These are phyloP conservation scores for Colletotrichum chlorophyti DNA, from an alignment of 2,329 filamentous ascomycete species.

Conservation along the genomic window DNA sequence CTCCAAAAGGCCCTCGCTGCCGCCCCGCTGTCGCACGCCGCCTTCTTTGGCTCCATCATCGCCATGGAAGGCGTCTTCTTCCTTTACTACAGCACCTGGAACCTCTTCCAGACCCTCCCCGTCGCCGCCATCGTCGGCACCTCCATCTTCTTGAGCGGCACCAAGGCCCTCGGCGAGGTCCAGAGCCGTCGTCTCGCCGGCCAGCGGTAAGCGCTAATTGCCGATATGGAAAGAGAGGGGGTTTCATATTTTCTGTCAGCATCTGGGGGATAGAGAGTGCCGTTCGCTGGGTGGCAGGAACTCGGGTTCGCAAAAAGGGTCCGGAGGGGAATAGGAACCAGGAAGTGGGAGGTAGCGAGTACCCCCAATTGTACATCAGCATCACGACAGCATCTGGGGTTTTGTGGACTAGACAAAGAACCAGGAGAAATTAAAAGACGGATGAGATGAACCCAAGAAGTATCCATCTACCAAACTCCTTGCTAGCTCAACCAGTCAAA, in stretches of 20 bases:
- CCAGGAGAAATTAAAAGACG: conserved; percentile 1
- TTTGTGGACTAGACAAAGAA: conserved; percentile 22
- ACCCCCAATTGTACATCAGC: conserved; percentile 23
- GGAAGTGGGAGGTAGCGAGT: neutral
- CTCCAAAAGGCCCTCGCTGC: conserved; percentile 75
- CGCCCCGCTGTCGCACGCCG: conserved; percentile 79
- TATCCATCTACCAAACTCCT: conserved; percentile 9
- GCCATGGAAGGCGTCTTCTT: conserved; percentile 93
- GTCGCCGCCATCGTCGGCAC: conserved; percentile 71
- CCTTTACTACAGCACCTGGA: conserved; percentile 93
- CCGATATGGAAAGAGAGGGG: no score
- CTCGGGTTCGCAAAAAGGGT: no score
- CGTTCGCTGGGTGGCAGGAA: no score
- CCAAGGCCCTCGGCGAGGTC: conserved; percentile 89
- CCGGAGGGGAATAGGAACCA: neutral
- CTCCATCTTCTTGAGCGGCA: conserved; percentile 84
- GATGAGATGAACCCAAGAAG: conserved; percentile 13
- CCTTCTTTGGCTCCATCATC: conserved; percentile 88
- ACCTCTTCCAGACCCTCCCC: conserved; percentile 86
- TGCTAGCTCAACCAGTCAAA: neutral
- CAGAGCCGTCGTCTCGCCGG: conserved; percentile 86
- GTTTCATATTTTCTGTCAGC: neutral
- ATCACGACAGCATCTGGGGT: conserved; percentile 26
- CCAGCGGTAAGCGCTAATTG: conserved; percentile 55
- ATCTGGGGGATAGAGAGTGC: neutral